Base-by-base conservation (phyloP, 768 basidiomycete genomes). In the Austroboletus festivus region DNA sequence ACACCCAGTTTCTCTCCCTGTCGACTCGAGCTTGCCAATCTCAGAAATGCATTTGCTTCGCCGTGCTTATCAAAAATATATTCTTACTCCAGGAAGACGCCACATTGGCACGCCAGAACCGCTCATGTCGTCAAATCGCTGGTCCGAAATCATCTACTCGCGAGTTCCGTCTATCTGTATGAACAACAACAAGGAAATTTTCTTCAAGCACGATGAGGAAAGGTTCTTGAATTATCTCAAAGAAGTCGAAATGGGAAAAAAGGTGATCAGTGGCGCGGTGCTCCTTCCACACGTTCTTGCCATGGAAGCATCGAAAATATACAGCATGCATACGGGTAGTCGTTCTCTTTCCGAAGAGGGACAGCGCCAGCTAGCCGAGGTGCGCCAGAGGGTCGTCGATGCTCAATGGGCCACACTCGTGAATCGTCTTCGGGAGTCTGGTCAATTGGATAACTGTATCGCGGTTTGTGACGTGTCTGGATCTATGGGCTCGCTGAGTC, bases 391-490 rank as follows among this genome's bases (percentile, higher is more conserved):
- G 23, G 78, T 85, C 21, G 58, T 79, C 6, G 78, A 88, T 52
- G 78, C 74, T 0, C 86, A 89, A 64, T 89, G 86, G 86, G 73
- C 74, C 47, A 69, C 81, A 0, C 70, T 88, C 38, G 65, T 88
- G 28, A 64, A 70, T 16, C 71, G 70, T 5, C 65, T 86, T 5
- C 71, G 72, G n/a, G 77, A 79, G 24, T 67, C 74, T 0, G 82
- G 83, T 1, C 61, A 65, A n/a, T 56, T 89, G 33, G 77, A 82
- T 1, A 85, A 81, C 52, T 73, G 76, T 10, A 59, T 89, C 21
- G 86, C 86, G 0, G 57, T 88, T 22, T 87, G 84, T 63, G 87
- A 89, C 57, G 85, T 88, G 16, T 86, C 83, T 0, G 85, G 82
- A 0, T 85, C 82, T 9, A 89, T 88, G 87, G 83, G 82, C n/a